A percentile compares a stretch with the other conserved stretches of the same genome.
phyloP scores from a whole-genome alignment of 768 basidiomycete genomes.

The Mycena maculata region DNA sequence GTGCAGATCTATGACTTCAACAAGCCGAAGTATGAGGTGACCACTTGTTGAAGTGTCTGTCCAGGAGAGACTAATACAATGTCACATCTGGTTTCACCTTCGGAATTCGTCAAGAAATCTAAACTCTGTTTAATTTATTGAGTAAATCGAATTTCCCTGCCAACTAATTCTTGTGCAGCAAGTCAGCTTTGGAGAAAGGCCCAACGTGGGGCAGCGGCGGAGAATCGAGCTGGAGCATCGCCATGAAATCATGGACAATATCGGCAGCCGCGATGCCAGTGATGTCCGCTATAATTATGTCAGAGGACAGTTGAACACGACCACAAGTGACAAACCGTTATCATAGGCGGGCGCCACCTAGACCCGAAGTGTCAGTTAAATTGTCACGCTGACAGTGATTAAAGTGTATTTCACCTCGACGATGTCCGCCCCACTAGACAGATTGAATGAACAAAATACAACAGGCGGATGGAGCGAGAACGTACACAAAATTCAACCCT shows the following conservation, averaged over 20 bases:
- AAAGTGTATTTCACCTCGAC: not conserved
- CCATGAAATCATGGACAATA: conserved; percentile 3
- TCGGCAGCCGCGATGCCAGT: conserved; percentile 7
- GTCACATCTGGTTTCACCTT: too few species aligned
- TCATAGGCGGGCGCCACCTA: conserved; percentile 11
- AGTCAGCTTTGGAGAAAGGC: conserved; percentile 5
- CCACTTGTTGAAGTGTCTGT: too few species aligned
- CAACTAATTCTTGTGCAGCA: conserved; percentile 7
- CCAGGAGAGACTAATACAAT: too few species aligned
- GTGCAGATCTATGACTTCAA: too few species aligned
- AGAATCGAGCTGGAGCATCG: conserved; percentile 2
- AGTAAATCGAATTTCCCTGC: too few species aligned
- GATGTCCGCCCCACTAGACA: conserved; percentile 1
- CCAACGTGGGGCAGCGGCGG: conserved; percentile 13
- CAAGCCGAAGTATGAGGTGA: too few species aligned
- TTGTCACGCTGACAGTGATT: not conserved
- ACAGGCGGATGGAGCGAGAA: not conserved
- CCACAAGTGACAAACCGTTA: not conserved
- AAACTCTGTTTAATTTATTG: too few species aligned
- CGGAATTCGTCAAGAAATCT: too few species aligned
- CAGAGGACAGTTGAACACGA: not conserved
- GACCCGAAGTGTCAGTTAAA: not conserved
- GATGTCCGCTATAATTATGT: not conserved
- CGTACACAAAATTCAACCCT: conserved; percentile 82
- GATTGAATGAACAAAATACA: not conserved